Evolutionary conservation across 2,329 filamentous ascomycete genomes (phyloP), one percentile per base, ranked within the genome.

Genomic region (Aspergillus tubingensis): DNA sequence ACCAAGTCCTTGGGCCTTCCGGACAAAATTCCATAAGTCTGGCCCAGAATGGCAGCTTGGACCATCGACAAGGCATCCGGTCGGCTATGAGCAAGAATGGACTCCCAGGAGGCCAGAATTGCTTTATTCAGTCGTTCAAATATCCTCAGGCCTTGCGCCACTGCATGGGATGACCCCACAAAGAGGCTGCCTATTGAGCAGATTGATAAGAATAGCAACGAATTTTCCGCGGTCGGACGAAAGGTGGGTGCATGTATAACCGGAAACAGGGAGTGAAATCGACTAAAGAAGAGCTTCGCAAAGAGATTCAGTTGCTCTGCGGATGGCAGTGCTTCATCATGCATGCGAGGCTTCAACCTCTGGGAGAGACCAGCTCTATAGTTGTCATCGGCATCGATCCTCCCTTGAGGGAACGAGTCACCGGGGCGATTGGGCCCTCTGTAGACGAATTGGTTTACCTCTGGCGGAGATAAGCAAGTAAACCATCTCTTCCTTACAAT

Each of bases 101-200:
- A 59, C 44, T 68, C 67, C 65, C 65, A 68, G 2, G 64, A 67
- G 3, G 64, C 65, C 13, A 68, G 11, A 7, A 68, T 68, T 3
- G 66, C 66, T 56, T 68, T 65, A 13, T 71, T 69, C 17, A 75
- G 57, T 21, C 69, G 57, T 50, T 74, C 71, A 54, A 74, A 74
- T 7, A 74, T 64, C 13, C 67, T 62, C 4, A 65, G 60, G 0
- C 72, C 70, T 51, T 73, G 71, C 2, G 65, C 59, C 13, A 68
- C 48, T 5, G 73, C 75, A 55, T 65, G 57, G 0, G 70, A 59
- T 0, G 72, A 74, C 7, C 75, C 76, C 1, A 74, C 65, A 32
- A 77, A 76, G 1, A 77, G 66, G 36, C 72, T 73, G 1, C 76
- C 76, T 2, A 77, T 61, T 0, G 76, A 77, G 57, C 76, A 78